phyloP scores from a whole-genome alignment of 495 filamentous ascomycete genomes.

The Bombardia bombarda region DNA sequence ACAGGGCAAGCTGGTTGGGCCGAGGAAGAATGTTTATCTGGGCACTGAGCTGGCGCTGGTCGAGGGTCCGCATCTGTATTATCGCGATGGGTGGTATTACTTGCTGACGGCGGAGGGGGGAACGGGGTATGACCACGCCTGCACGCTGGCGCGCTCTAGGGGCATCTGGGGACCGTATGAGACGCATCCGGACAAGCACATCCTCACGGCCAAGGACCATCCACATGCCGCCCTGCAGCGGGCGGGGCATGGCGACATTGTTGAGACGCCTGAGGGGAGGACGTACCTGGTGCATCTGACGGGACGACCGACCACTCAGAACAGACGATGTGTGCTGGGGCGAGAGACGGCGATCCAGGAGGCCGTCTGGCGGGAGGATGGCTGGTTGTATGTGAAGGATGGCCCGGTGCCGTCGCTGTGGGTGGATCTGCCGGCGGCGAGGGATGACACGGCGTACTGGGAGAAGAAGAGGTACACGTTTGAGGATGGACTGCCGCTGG shows the following conservation, averaged over 20 bases:
- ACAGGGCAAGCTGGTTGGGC: slow-evolving; percentile 36
- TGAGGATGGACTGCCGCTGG: slow-evolving; percentile 32
- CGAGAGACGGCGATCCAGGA: slow-evolving; percentile 50
- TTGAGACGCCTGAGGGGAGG: slow-evolving; percentile 48
- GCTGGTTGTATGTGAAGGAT: slow-evolving; percentile 51
- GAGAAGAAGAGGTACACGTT: slow-evolving; percentile 43
- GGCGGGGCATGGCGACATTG: slow-evolving; percentile 52
- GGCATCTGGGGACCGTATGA: slow-evolving; percentile 54
- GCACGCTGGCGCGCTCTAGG: slow-evolving; percentile 44
- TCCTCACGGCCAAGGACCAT: slow-evolving; percentile 38
- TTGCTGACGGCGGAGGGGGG: slow-evolving; percentile 61
- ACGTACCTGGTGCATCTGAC: slow-evolving; percentile 48
- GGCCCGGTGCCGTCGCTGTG: slow-evolving; percentile 44
- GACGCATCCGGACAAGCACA: slow-evolving; percentile 39
- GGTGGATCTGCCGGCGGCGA: slow-evolving; percentile 41
- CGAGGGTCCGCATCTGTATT: slow-evolving; percentile 59
- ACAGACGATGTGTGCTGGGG: slow-evolving; percentile 46
- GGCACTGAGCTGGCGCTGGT: slow-evolving; percentile 48
- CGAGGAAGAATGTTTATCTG: slow-evolving; percentile 43
- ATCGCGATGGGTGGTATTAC: slow-evolving; percentile 58
- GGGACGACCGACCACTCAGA: slow-evolving; percentile 45
- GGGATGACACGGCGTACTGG: slow-evolving; percentile 46
- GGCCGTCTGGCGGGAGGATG: slow-evolving; percentile 42
- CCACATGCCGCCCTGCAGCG: slow-evolving; percentile 40
- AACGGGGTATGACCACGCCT: slow-evolving; percentile 49